phyloP scores from a whole-genome alignment of 306 rosid species.

The Quercus gilva region DNA sequence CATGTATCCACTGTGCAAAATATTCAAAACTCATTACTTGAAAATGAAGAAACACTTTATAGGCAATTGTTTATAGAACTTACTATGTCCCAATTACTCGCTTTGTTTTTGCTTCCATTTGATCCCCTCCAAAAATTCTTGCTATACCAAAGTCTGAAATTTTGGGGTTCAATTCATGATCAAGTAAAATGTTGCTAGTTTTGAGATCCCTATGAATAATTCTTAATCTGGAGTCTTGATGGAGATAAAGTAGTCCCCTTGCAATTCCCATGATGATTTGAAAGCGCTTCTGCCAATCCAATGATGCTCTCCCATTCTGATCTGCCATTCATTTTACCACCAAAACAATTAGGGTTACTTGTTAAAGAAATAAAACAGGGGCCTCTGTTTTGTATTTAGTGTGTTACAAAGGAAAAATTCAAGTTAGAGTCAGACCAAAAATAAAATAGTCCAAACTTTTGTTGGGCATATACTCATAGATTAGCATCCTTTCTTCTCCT shows the following conservation, averaged over 20 bases:
- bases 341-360: neutral
- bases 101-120: slow-evolving; percentile 39
- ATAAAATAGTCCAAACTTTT: slow-evolving; percentile 36
- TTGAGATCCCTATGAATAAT: slow-evolving; percentile 58
- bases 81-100: slow-evolving; percentile 55
- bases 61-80: neutral
- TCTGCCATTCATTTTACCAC: slow-evolving; percentile 23
- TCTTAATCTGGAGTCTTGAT: slow-evolving; percentile 50
- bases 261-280: slow-evolving; percentile 47
- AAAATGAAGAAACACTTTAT: no score
- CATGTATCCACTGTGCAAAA: slow-evolving; percentile 45
- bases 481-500: slow-evolving; percentile 40
- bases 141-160: slow-evolving; percentile 58
- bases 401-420: neutral
- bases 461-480: slow-evolving; percentile 58
- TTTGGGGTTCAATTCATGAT: slow-evolving; percentile 42
- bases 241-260: slow-evolving; percentile 47
- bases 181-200: slow-evolving; percentile 46
- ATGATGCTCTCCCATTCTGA: slow-evolving; percentile 15
- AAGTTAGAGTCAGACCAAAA: slow-evolving; percentile 20
- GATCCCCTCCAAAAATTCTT: slow-evolving; percentile 42
- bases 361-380: no score
- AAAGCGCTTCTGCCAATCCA: slow-evolving; percentile 39
- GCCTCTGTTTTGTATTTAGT: no score
- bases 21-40: no score